Conservation (phyloP, 495 filamentous ascomycete genomes). For the Cercophora samala region DNA sequence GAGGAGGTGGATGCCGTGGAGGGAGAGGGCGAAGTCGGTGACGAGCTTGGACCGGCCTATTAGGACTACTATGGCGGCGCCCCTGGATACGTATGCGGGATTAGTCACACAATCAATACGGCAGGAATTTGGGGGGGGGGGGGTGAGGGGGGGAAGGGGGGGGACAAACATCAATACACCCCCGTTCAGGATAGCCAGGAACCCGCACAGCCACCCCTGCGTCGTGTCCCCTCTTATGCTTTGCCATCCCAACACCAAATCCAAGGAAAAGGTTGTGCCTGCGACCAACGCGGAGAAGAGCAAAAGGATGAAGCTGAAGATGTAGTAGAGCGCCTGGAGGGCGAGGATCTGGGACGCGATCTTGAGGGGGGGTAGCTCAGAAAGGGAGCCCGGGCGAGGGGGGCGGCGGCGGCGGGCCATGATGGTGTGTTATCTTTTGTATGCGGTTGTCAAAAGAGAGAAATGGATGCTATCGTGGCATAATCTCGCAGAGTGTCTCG, state of each 20-base stretch:
- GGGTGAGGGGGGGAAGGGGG: slow-evolving; percentile 11
- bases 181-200: slow-evolving; percentile 81
- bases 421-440: background rate
- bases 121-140: slow-evolving; percentile 9
- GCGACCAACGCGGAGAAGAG: slow-evolving; percentile 85
- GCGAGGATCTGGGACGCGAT: slow-evolving; percentile 83
- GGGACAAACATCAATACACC: slow-evolving; percentile 66
- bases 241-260: slow-evolving; percentile 76
- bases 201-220: slow-evolving; percentile 83
- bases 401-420: slow-evolving; percentile 78
- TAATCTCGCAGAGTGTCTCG: too few relatives aligned
- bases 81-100: slow-evolving; percentile 51
- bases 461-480: background rate
- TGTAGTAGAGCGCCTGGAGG: slow-evolving; percentile 85
- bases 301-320: slow-evolving; percentile 67
- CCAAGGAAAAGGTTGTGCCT: slow-evolving; percentile 65
- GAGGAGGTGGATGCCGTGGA: slow-evolving; percentile 83
- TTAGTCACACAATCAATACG: slow-evolving; percentile 2
- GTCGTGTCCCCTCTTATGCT: slow-evolving; percentile 85
- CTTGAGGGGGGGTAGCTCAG: slow-evolving; percentile 77
- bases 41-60: slow-evolving; percentile 86
- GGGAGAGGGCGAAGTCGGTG: slow-evolving; percentile 86
- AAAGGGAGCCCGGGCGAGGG: slow-evolving; percentile 71
- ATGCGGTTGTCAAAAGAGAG: background rate
- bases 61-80: slow-evolving; percentile 73